A percentile compares a stretch with the other conserved stretches of the same genome.
phyloP scores from a whole-genome alignment of 2,329 filamentous ascomycete species.

The Pseudogymnoascus sp. region DNA sequence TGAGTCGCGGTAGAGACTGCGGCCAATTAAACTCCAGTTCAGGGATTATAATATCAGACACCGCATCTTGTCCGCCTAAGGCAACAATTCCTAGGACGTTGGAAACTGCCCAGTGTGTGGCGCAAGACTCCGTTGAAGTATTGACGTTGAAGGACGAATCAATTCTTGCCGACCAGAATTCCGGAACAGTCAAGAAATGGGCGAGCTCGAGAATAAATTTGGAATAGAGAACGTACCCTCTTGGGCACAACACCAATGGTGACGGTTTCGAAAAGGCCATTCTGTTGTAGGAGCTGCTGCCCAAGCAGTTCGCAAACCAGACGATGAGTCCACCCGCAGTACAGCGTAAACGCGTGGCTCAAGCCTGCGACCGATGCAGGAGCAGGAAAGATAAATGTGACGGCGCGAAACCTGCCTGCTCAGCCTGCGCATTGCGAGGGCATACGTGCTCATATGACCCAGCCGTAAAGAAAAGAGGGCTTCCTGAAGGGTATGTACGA shows the following conservation, averaged over 20 bases:
- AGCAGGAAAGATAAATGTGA: slow-evolving; percentile 65
- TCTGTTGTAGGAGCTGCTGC: not conserved
- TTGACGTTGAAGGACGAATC: not conserved
- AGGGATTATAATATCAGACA: not conserved
- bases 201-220: not conserved
- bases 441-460: slow-evolving; percentile 60
- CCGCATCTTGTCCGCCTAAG: not conserved
- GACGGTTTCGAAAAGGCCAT: not conserved
- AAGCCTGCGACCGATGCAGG: slow-evolving; percentile 60
- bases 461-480: slow-evolving; percentile 62
- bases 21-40: not conserved
- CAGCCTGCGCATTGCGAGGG: slow-evolving; percentile 54
- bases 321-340: not conserved
- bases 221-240: not conserved
- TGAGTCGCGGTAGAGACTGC: not conserved
- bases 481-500: slow-evolving; percentile 67
- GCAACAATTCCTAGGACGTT: not conserved
- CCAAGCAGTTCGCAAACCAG: not conserved
- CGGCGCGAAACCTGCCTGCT: slow-evolving; percentile 57
- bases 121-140: not conserved
- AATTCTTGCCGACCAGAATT: not conserved
- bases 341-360: slow-evolving; percentile 2
- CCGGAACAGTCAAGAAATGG: not conserved
- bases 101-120: not conserved
- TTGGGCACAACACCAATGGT: slow-evolving; percentile 6